These are phyloP conservation scores for Epichloe gansuensis DNA, from an alignment of 2,329 filamentous ascomycete genomes.

Conservation along the genomic window DNA sequence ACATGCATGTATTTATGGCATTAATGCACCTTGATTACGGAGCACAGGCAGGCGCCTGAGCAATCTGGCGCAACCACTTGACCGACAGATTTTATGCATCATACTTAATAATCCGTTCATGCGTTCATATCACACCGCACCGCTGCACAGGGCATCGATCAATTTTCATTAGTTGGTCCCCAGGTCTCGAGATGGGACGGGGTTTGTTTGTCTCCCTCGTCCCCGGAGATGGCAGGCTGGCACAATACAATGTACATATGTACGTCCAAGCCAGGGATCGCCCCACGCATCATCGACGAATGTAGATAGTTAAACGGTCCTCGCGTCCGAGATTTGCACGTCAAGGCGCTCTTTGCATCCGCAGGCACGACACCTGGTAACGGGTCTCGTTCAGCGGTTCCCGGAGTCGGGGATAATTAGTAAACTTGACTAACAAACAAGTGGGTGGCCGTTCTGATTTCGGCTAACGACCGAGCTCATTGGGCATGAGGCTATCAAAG, in stretches of 20 bases:
- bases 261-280: not conserved
- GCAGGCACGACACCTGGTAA: not conserved
- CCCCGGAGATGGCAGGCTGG: not conserved
- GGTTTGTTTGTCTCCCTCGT: not conserved
- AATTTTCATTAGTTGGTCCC: not conserved
- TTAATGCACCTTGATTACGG: too few relatives aligned
- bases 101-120: not conserved
- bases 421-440: not conserved
- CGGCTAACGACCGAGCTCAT: not conserved
- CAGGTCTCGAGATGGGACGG: not conserved
- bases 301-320: not conserved
- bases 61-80: not conserved
- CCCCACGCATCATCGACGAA: not conserved
- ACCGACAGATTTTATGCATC: too few relatives aligned
- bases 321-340: not conserved
- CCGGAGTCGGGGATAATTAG: not conserved
- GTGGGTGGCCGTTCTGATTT: not conserved
- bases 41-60: not conserved
- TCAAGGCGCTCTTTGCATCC: not conserved
- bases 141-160: not conserved
- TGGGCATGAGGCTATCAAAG: not conserved
- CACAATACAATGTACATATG: too few relatives aligned
- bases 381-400: not conserved
- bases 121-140: not conserved
- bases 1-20: too few relatives aligned